Evolutionary conservation across 208 protist species (phyloP).

Genomic region (Trypanosoma lewisi): DNA sequence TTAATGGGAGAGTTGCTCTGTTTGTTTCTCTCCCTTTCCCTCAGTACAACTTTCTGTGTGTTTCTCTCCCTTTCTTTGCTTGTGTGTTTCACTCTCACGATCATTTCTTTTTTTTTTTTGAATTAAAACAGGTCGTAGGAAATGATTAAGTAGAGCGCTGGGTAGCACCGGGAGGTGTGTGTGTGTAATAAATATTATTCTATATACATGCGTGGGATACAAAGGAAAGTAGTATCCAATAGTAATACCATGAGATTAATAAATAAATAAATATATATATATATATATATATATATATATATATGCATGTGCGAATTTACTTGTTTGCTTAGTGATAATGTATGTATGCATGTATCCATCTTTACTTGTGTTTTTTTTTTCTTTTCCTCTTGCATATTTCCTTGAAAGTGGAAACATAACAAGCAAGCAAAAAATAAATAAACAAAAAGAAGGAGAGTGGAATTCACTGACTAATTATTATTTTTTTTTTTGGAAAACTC

Average conservation of each 20-base stretch:
- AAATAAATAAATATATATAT: slow-evolving; percentile 6
- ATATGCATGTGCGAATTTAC: background rate
- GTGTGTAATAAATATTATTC: no score
- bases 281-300: slow-evolving; percentile 17
- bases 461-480: background rate
- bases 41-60: background rate
- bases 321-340: background rate
- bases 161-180: no score
- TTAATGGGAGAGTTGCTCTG: background rate
- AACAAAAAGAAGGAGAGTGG: background rate
- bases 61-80: background rate
- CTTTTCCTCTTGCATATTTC: slow-evolving; percentile 12
- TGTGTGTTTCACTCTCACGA: no score
- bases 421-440: background rate
- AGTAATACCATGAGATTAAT: background rate
- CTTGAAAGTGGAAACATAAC: background rate
- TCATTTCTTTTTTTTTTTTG: no score
- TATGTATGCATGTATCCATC: background rate
- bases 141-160: no score
- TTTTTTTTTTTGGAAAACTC: no score
- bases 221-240: background rate
- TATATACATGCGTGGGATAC: no score
- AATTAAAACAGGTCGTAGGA: no score
- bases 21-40: background rate
- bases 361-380: slow-evolving; percentile 2